phyloP scores from a whole-genome alignment of 1,284 basidiomycete genomes.

The Rhodotorula sp. region DNA sequence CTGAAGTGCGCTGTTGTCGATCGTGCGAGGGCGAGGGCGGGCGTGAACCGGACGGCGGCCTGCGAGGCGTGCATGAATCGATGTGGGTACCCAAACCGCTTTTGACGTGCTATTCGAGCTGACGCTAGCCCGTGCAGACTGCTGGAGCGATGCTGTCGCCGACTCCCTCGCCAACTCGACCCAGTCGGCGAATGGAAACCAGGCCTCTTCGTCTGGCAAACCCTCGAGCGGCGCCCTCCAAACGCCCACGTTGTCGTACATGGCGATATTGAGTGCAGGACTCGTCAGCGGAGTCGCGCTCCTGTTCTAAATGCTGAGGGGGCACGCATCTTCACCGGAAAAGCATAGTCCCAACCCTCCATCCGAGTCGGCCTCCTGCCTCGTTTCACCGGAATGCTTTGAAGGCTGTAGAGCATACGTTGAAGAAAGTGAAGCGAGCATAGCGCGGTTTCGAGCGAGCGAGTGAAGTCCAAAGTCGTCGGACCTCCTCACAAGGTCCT shows the following conservation, averaged over 20 bases:
- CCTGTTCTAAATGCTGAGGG: too few relatives aligned
- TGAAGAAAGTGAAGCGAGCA: too few relatives aligned
- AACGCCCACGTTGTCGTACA: neutral
- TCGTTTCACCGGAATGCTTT: too few relatives aligned
- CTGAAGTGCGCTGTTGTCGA: constrained; percentile 53
- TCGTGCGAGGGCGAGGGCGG: constrained; percentile 43
- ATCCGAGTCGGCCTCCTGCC: too few relatives aligned
- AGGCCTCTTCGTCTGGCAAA: neutral
- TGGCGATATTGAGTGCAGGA: neutral
- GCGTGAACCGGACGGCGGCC: constrained; percentile 41
- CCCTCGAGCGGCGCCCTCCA: neutral
- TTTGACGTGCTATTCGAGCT: neutral
- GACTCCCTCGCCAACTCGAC: constrained; percentile 22
- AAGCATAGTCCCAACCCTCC: too few relatives aligned
- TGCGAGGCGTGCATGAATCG: constrained; percentile 50
- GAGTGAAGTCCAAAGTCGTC: too few relatives aligned
- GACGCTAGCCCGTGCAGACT: neutral
- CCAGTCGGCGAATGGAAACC: constrained; percentile 1
- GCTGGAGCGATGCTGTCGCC: constrained; percentile 20
- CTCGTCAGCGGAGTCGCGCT: neutral
- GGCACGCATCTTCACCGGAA: too few relatives aligned
- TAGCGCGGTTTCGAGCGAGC: too few relatives aligned
- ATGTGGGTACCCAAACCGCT: constrained; percentile 29
- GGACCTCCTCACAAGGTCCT: too few relatives aligned
- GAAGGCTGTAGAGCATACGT: too few relatives aligned